These are phyloP conservation scores for Lodderomyces orthopsilosis DNA, from an alignment of 1,139 yeast genomes.

Conservation along the genomic window DNA sequence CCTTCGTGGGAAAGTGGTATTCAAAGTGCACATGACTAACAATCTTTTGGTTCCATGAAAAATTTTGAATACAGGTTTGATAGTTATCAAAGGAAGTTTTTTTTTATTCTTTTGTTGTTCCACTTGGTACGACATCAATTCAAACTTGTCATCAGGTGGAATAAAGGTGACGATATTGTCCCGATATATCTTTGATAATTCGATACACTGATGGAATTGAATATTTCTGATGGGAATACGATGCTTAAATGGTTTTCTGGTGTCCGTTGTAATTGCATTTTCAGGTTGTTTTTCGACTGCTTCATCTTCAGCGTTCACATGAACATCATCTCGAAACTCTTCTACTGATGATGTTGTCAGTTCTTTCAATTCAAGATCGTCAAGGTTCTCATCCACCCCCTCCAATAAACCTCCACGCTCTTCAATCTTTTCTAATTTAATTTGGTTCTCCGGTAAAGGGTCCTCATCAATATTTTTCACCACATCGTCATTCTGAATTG, in stretches of 20 bases:
- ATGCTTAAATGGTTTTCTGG: constrained; percentile 4
- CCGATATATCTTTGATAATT: constrained; percentile 36
- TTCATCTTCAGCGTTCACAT: neutral
- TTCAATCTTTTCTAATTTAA: constrained; percentile 3
- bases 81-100: constrained; percentile 37
- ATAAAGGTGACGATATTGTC: constrained; percentile 41
- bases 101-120: constrained; percentile 37
- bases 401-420: constrained; percentile 14
- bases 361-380: constrained; percentile 13
- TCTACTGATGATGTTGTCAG: neutral
- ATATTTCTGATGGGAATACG: constrained; percentile 40
- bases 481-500: constrained; percentile 22
- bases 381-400: constrained; percentile 19
- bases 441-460: constrained; percentile 19
- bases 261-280: neutral
- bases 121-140: constrained; percentile 39
- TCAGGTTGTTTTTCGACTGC: neutral
- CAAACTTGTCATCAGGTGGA: constrained; percentile 47
- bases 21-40: constrained; percentile 36
- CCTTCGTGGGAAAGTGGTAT: constrained; percentile 34
- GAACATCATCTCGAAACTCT: neutral
- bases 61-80: constrained; percentile 35
- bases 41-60: constrained; percentile 22
- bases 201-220: constrained; percentile 48
- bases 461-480: constrained; percentile 9